Evolutionary conservation across 129 eudicot species (phyloP), one percentile per base, ranked within the genome.

Genomic region (Sambucus nigra): DNA sequence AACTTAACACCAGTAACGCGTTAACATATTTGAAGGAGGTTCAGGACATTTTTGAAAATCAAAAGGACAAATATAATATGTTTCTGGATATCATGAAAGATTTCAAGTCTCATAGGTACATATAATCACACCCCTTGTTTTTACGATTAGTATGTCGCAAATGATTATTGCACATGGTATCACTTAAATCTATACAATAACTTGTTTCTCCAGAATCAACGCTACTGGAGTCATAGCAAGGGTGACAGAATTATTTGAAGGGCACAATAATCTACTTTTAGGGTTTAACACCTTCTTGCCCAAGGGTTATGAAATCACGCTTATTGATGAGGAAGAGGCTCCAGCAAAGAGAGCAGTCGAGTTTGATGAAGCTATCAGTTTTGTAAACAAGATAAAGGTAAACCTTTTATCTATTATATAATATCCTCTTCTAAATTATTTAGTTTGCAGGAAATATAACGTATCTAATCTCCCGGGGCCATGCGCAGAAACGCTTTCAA

Each of bases 331-430:
- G 23, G 95, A 77, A 20, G 99, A 86, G 53, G 74, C 84, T 60
- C 94, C 82, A 35, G 82, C 91, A 23, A 91, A 86, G 63, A 86
- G 61, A 72, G 75, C 83, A 0, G 89, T 91, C 17, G 99, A 91
- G 76, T 86, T 86, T 58, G 91, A 86, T 51, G 95, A 82, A 57
- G 99, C 99, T 53, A 86, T 91, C 25, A 77, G 83, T 76, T 91
- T 91, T 66, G 99, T 91, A 22, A 86, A 91, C 82, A 86, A 91
- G 77, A 86, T 91, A 64, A 91, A 91, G 99, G 99, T 91, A 45
- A 63, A 53, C 9, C 38, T 5, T n/a, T 26, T 1, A 61, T 51
- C 26, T 7, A 27, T 11, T 29, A 42, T 14, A 44, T 38, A n/a
- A 23, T 19, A 35, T 44, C 38, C 47, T n/a, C n/a, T n/a, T n/a